A percentile compares a stretch with the other conserved stretches of the same genome.
These are phyloP conservation scores for Pelargonium myrrhifolium DNA, from an alignment of 441 rosid genomes.

Conservation along the genomic window DNA sequence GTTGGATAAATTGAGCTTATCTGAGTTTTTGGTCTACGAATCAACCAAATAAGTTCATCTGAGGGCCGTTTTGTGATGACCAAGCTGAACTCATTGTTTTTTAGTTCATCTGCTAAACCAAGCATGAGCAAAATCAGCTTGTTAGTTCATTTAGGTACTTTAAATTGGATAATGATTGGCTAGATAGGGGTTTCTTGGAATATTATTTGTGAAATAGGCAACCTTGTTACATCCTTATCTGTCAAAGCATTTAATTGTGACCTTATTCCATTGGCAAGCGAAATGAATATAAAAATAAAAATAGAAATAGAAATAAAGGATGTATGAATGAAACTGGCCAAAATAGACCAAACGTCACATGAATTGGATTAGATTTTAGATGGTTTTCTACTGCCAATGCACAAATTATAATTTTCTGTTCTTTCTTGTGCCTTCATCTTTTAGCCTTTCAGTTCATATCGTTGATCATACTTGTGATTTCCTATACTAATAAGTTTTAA, in stretches of 20 bases:
- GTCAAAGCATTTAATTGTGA: not conserved
- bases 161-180: not conserved
- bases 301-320: not conserved
- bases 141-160: not conserved
- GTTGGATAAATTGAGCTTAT: not conserved
- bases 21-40: not conserved
- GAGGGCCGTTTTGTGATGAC: not conserved
- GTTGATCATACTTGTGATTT: not conserved
- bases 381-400: not conserved
- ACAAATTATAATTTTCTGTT: not conserved
- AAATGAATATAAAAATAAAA: no score
- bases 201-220: not conserved
- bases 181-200: not conserved
- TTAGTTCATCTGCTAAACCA: not conserved
- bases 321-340: no score
- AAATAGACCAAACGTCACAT: no score
- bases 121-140: not conserved
- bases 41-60: not conserved
- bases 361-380: no score
- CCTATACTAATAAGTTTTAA: slow-evolving; percentile 9
- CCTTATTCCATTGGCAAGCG: not conserved
- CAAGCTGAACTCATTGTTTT: not conserved
- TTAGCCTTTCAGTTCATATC: not conserved
- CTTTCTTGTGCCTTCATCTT: not conserved
- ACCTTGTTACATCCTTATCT: not conserved